Percentiles rank a stretch among this genome's conserved stretches.
Conservation (phyloP, 2,329 filamentous ascomycete genomes). For the Apiospora hydei region DNA sequence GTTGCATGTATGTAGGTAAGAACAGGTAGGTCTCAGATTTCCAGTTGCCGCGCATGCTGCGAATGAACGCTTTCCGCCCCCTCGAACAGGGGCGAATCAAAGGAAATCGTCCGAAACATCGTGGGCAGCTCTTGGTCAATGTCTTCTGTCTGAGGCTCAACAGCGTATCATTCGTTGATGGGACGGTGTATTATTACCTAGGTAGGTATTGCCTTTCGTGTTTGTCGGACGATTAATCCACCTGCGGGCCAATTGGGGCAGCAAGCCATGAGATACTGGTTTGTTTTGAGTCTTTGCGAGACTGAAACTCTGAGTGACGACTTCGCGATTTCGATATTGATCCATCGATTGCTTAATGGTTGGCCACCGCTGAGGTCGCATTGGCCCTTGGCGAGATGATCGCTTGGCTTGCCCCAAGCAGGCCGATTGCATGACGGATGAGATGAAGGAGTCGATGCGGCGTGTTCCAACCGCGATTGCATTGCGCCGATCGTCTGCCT, state of each 20-base stretch:
- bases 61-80: background rate
- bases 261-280: background rate
- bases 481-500: conserved; percentile 10
- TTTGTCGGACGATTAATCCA: conserved; percentile 11
- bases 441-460: conserved; percentile 12
- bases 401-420: conserved; percentile 12
- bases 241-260: background rate
- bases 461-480: conserved; percentile 17
- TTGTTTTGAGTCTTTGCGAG: background rate
- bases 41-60: background rate
- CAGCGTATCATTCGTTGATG: background rate
- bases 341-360: background rate
- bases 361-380: background rate
- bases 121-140: background rate
- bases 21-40: conserved; percentile 2
- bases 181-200: background rate
- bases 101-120: background rate
- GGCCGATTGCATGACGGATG: conserved; percentile 6
- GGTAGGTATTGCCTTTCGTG: background rate
- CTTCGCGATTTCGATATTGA: background rate
- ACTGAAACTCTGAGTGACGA: background rate
- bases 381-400: background rate
- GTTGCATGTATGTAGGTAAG: background rate
- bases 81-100: conserved; percentile 1
- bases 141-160: background rate